Base-by-base conservation (phyloP, 352 stramenopile species). In the Globisporangium nagaii region DNA sequence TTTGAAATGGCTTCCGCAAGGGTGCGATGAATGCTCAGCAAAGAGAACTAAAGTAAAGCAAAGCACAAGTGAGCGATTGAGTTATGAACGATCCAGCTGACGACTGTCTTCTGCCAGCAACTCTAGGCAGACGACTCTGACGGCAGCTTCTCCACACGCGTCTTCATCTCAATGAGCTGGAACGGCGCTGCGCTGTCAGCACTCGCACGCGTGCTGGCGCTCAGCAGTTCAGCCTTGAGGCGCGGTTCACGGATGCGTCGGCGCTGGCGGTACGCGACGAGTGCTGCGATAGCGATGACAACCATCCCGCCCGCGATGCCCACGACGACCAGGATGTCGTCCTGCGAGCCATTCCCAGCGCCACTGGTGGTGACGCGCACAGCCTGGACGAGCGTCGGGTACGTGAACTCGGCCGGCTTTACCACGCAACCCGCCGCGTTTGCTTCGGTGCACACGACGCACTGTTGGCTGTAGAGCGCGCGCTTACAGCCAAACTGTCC, bases 401-500 rank as follows among this genome's bases (percentile, higher is more conserved):
- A 49, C 19, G 15, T 25, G 19, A 60, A 54, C 5, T 32, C n/a
- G 3, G 43, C 15, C 15, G 11, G 3, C 13, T 43, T 43, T 13
- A n/a, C 36, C 24, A 19, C 20, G 30, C 54, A 60, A 13, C 25
- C 54, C 13, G 11, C 48, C 15, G 31, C 28, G 12, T n/a, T n/a
- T n/a, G 17, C 51, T 1, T 35, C 12, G 3, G 51, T 51, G 52
- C 79, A 92, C 42, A 73, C 56, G 8, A 62, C 66, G 44, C 79
- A 92, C 45, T 86, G 64, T 46, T 89, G 79, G 40, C 70, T 66
- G 56, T 71, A 87, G 24, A 76, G 60, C 4, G 68, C 53, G 25
- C 79, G 79, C 46, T 81, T 84, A 65, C 81, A 92, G 46, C 81
- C 79, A 45, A 71, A 66, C 25, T 56, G 19, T 9, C 69, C 70